Base-by-base conservation (phyloP, 495 filamentous ascomycete genomes). In the Thermothielavioides terrestris region DNA sequence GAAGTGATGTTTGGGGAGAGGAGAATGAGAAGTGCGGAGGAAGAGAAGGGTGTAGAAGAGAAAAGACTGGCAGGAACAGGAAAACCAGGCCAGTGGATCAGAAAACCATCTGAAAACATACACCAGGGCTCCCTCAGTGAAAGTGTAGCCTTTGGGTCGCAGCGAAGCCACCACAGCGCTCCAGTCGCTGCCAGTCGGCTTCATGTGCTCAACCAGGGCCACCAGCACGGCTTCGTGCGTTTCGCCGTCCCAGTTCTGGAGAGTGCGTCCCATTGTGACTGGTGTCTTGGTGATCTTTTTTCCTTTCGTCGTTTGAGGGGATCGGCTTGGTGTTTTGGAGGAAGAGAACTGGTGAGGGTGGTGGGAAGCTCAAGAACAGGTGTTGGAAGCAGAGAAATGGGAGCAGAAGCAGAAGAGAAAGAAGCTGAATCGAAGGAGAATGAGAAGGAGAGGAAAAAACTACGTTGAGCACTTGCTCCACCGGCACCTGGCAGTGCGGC, bases 51-150 rank as follows among this genome's bases (percentile, higher is more conserved):
- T 2, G 6, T 39, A 32, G 22, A 14, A 45, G 3, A 38, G 21
- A 25, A 20, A 6, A 27, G 27, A 12, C 15, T 9, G 11, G 22
- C 32, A 40, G 14, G 12, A 20, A 32, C 18, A 46, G 17, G 18
- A 26, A 9, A 14, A 25, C 12, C 8, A 22, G 21, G 1, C 20
- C 25, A 4, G 25, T 3, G 15, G 11, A 35, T 9, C 7, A 32
- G 15, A 9, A 15, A 22, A 6, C n/a, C 10, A 12, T 40, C 22
- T 30, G 15, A 15, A 34, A 18, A 47, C 64, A 8, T 64, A 67
- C 66, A 61, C 43, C 11, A 69, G 49, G 8, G 65, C 66, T 1
- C 53, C 51, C 4, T 61, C 61, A 4, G 52, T 53, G 44, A 63
- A 63, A 0, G 39, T 44, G 20, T 62, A 53, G 1, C 65, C 66